Conservation (phyloP, 768 basidiomycete species). For the Collybia sp. region DNA sequence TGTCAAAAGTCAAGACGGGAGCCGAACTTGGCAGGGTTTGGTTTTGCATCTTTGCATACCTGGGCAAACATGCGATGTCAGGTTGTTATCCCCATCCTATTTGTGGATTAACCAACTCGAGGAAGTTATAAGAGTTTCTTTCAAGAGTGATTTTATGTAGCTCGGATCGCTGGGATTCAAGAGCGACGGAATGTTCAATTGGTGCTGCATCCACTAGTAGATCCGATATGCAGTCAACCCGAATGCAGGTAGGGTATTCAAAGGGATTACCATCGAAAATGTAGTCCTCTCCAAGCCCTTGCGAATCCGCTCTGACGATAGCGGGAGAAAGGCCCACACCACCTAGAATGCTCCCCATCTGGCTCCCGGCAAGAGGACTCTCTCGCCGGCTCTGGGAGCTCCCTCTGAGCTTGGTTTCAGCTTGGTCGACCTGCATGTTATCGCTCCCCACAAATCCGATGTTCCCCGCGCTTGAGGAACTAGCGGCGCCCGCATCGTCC, state of each 20-base stretch:
- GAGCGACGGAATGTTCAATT: conserved; percentile 12
- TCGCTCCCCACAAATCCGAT: conserved; percentile 36
- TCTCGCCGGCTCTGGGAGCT: conserved; percentile 51
- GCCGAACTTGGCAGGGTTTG: conserved; percentile 47
- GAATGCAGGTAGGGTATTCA: no score
- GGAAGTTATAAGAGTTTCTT: conserved; percentile 73
- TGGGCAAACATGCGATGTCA: conserved; percentile 22
- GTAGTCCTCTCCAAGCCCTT: conserved; percentile 55
- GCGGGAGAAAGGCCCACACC: conserved; percentile 49
- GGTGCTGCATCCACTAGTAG: not conserved
- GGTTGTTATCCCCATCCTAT: not conserved
- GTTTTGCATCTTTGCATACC: conserved; percentile 76
- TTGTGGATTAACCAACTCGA: conserved; percentile 49
- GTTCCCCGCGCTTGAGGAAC: conserved; percentile 48
- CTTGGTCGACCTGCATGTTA: conserved; percentile 43
- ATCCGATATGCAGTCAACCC: no score
- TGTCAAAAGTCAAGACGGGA: conserved; percentile 53
- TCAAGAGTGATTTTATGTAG: conserved; percentile 57
- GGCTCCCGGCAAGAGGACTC: conserved; percentile 51
- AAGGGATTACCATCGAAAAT: conserved; percentile 51
- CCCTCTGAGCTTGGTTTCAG: conserved; percentile 49
- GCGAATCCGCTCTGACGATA: conserved; percentile 34
- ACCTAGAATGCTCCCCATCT: conserved; percentile 35
- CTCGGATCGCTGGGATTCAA: conserved; percentile 54
- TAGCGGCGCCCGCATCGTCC: conserved; percentile 66